Evolutionary conservation across 805 yeast genomes (phyloP).

Genomic region (Ogataea methylovora): DNA sequence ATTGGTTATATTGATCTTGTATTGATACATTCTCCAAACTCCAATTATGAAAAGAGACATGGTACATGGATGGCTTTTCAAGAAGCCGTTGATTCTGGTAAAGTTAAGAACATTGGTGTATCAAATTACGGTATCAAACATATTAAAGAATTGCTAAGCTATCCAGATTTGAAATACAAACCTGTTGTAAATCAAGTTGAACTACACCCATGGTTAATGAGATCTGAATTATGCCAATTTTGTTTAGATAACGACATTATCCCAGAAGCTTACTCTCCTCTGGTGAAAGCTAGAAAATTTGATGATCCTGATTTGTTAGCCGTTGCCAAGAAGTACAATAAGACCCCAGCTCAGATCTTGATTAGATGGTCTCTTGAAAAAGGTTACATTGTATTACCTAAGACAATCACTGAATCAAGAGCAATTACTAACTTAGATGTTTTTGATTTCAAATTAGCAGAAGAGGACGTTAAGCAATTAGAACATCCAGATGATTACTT

Average conservation of each 20-base stretch:
- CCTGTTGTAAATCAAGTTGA: slow-evolving; percentile 48
- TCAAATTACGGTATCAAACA: slow-evolving; percentile 56
- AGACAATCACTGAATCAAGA: slow-evolving; percentile 27
- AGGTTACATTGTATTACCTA: slow-evolving; percentile 41
- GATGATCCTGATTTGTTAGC: slow-evolving; percentile 33
- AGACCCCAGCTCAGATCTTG: slow-evolving; percentile 50
- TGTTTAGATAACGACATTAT: slow-evolving; percentile 37
- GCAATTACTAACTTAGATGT: slow-evolving; percentile 33
- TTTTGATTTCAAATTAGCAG: slow-evolving; percentile 32
- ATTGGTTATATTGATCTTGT: slow-evolving; percentile 47
- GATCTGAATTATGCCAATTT: slow-evolving; percentile 36
- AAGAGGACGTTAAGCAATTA: slow-evolving; percentile 21
- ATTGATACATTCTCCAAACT: slow-evolving; percentile 47
- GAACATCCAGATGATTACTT: slow-evolving; percentile 3
- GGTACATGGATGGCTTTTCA: slow-evolving; percentile 51
- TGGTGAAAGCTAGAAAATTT: slow-evolving; percentile 46
- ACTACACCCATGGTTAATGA: slow-evolving; percentile 42
- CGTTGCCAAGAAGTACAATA: slow-evolving; percentile 41
- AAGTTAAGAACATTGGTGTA: slow-evolving; percentile 50
- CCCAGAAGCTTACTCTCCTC: slow-evolving; percentile 58
- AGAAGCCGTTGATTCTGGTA: slow-evolving; percentile 44
- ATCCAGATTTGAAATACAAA: slow-evolving; percentile 33
- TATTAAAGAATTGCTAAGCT: slow-evolving; percentile 42
- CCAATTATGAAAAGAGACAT: slow-evolving; percentile 33
- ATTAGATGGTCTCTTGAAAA: slow-evolving; percentile 62